Conservation (phyloP, 768 basidiomycete genomes). For the Megacollybia marginata region DNA sequence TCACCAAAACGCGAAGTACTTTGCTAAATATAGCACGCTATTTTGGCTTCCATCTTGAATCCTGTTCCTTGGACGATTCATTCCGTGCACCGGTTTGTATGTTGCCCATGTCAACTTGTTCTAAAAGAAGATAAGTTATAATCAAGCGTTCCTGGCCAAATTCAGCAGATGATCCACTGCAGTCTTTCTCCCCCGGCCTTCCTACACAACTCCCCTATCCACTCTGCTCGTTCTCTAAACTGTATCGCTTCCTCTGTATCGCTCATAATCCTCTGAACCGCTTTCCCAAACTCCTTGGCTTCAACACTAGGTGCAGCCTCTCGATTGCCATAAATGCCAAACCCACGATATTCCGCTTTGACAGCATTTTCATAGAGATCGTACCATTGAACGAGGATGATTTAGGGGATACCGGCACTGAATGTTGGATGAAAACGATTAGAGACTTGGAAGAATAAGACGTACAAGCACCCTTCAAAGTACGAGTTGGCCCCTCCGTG, state of each 20-base stretch:
- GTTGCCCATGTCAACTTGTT: too few relatives aligned
- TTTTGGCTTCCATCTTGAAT: too few relatives aligned
- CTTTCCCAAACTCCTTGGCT: conserved; percentile 11
- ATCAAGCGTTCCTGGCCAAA: too few relatives aligned
- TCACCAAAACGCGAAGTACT: too few relatives aligned
- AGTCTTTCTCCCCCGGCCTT: too few relatives aligned
- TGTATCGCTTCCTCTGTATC: not conserved
- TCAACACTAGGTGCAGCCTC: conserved; percentile 8
- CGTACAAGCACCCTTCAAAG: conserved; percentile 4
- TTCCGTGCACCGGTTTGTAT: too few relatives aligned
- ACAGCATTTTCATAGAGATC: conserved; percentile 16
- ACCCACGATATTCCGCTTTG: conserved; percentile 13
- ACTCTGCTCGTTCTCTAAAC: not conserved
- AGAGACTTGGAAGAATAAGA: not conserved
- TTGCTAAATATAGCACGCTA: too few relatives aligned
- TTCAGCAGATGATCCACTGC: too few relatives aligned
- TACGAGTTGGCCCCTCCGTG: conserved; percentile 8
- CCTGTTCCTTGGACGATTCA: too few relatives aligned
- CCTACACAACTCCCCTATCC: too few relatives aligned
- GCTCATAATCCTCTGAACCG: conserved; percentile 7
- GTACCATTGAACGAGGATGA: conserved; percentile 15
- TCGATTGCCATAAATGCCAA: conserved; percentile 15
- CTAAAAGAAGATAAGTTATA: too few relatives aligned
- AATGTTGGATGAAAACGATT: not conserved
- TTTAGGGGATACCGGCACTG: conserved; percentile 12